Conservation (phyloP, 2,329 filamentous ascomycete species). For the Fusarium fujikuroi region DNA sequence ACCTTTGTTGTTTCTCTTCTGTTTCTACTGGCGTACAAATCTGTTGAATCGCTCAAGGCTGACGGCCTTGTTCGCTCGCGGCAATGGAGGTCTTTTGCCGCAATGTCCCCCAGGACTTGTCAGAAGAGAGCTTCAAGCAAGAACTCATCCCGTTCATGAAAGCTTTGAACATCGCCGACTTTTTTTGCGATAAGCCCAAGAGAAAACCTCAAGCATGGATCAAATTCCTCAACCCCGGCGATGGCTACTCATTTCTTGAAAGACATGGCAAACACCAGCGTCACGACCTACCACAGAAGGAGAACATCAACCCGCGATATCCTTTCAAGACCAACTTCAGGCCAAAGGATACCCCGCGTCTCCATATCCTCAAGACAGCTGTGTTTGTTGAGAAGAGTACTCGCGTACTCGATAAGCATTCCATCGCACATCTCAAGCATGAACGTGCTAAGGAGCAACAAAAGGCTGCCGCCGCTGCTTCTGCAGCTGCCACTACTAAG, state of each 20-base stretch:
- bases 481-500: not conserved
- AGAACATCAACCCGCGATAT: conserved; percentile 3
- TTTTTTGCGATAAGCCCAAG: conserved; percentile 55
- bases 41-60: not conserved
- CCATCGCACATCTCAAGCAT: conserved; percentile 44
- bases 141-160: conserved; percentile 56
- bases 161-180: conserved; percentile 55
- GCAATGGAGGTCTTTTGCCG: conserved; percentile 60
- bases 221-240: conserved; percentile 53
- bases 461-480: conserved; percentile 1
- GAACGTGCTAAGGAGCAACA: conserved; percentile 44
- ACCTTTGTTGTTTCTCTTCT: not conserved
- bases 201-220: conserved; percentile 52
- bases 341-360: conserved; percentile 40
- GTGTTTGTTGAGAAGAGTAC: conserved; percentile 51
- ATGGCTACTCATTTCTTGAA: conserved; percentile 57
- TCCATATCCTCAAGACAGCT: conserved; percentile 45
- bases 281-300: not conserved
- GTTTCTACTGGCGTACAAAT: no score
- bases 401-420: conserved; percentile 41
- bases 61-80: not conserved
- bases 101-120: conserved; percentile 56
- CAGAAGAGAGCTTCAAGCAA: conserved; percentile 50
- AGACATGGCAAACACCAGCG: conserved; percentile 46
- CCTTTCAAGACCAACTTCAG: not conserved